A percentile compares a stretch with the other conserved stretches of the same genome.
Conservation (phyloP, 495 filamentous ascomycete species). For the Xylaria longipes region DNA sequence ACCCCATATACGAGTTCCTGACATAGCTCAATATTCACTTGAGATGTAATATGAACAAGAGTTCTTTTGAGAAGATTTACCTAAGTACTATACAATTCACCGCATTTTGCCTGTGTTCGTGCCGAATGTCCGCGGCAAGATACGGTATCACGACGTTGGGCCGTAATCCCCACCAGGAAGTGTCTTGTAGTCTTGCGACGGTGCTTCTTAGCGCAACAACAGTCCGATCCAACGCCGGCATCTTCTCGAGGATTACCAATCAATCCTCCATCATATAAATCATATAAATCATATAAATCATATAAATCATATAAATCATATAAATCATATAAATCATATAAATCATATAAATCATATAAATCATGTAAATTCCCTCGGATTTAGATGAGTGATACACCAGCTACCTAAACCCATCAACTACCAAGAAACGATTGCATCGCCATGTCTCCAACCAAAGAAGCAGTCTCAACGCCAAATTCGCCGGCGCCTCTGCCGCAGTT, state of each 20-base stretch:
- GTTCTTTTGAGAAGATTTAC: background rate
- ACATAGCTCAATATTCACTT: background rate
- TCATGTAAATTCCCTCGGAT: background rate
- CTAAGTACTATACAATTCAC: background rate
- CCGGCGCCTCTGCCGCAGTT: slow-evolving; percentile 62
- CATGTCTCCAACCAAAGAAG: slow-evolving; percentile 32
- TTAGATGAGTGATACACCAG: background rate
- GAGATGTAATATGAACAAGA: background rate
- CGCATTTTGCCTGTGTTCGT: background rate
- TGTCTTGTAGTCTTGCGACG: background rate
- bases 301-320: too few relatives aligned
- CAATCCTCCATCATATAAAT: background rate
- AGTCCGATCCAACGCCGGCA: background rate
- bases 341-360: too few relatives aligned
- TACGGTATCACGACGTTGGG: background rate
- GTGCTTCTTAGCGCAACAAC: background rate
- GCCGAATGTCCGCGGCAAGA: background rate
- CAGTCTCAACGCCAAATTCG: slow-evolving; percentile 57
- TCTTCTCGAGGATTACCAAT: background rate
- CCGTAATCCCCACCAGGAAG: background rate
- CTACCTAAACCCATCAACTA: background rate
- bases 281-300: too few relatives aligned
- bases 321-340: too few relatives aligned
- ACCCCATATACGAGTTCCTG: too few relatives aligned
- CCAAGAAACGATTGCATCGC: background rate